Base-by-base conservation (phyloP, 495 filamentous ascomycete species). In the Hypomontagnella submonticulosa region DNA sequence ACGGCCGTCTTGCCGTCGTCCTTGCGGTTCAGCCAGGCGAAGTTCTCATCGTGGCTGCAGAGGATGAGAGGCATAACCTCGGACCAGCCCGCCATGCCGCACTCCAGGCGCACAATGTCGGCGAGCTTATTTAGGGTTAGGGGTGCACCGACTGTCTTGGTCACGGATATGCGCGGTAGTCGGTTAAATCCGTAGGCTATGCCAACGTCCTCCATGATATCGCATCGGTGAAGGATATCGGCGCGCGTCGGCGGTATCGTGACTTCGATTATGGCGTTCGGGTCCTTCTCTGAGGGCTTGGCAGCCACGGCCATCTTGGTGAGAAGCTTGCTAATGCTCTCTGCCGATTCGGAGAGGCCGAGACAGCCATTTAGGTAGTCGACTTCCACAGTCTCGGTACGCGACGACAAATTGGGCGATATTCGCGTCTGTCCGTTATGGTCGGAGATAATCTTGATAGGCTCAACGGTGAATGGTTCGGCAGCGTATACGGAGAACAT, bases 1-100 rank as follows among this genome's bases (percentile, higher is more conserved):
- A 99, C 88, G 4, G 92, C 92, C 0, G 89, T 93, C 16, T 79
- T 88, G 46, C 95, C 93, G 66, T 97, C 90, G 63, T 97, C 93
- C 62, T 87, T 86, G 58, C 94, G 90, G 78, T 98, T 97, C 36
- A 99, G 82, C 92, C 92, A 97, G 43, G 81, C 89, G 75, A 97
- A 99, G 80, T 98, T 99, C 84, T 99, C 95, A 72, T 97, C 95
- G 74, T 98, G 93, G 12, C 92, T 96, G 85, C 95, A 99, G 47
- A 99, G 85, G 71, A 97, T 97, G 12, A 99, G 83, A 4, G 95
- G 95, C 87, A 99, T 88, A 19, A 96, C 95, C 78, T 99, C 95
- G 15, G 87, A 87, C 94, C 95, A 99, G 60, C 95, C 95, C 1
- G 94, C 89, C 89, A 97, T 93, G 30, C 93, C 94, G 49, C 89